These are phyloP conservation scores for Arctium minus DNA, from an alignment of 129 eudicot species.

Conservation along the genomic window DNA sequence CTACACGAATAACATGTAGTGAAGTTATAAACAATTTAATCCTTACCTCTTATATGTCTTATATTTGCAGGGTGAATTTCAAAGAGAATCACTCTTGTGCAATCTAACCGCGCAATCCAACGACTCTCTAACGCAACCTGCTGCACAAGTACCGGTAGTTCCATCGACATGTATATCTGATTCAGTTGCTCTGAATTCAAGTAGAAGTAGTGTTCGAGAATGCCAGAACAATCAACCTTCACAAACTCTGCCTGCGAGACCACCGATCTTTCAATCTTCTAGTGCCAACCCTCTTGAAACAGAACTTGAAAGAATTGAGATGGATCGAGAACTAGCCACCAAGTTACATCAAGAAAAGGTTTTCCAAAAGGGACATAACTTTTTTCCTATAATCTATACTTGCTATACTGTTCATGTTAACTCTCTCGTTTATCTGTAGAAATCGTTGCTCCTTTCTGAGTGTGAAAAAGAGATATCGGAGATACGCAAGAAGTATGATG, in stretches of 20 bases:
- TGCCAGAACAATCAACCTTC: constrained; percentile 15
- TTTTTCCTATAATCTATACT: neutral
- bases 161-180: neutral
- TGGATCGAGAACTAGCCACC: constrained; percentile 27
- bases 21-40: too few relatives aligned
- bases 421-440: constrained; percentile 29
- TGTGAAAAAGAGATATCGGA: constrained; percentile 46
- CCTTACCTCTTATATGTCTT: neutral
- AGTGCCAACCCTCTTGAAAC: constrained; percentile 38
- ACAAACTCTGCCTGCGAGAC: constrained; percentile 1
- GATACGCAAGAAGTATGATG: constrained; percentile 47
- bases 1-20: too few relatives aligned
- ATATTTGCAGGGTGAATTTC: constrained; percentile 1
- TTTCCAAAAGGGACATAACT: neutral
- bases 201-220: neutral
- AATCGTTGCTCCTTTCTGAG: constrained; percentile 34
- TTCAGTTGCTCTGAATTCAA: constrained; percentile 5
- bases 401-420: neutral
- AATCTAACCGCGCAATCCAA: neutral
- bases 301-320: constrained; percentile 43
- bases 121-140: neutral
- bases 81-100: neutral
- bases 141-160: neutral
- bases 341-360: constrained; percentile 59
- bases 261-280: constrained; percentile 23